Base-by-base conservation (phyloP, 176 grass and related monocot genomes). In the Oryza officinalis region DNA sequence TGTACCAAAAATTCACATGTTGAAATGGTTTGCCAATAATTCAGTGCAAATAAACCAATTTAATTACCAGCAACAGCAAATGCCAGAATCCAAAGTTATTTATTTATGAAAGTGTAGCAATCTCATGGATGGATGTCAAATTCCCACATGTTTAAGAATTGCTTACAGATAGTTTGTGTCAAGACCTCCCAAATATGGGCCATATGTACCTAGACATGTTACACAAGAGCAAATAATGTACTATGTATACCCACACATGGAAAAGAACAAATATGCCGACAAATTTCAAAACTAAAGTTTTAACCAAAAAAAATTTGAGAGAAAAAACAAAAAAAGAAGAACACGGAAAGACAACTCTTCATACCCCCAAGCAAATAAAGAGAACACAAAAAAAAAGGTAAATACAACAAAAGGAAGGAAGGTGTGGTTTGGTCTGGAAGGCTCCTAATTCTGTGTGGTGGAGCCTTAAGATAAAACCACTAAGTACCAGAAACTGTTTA, bases 1-100 rank as follows among this genome's bases (percentile, higher is more conserved):
- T 52, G n/a, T 70, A 71, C 31, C 31, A 44, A 69, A 40, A 65
- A 61, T 61, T 26, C 12, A 47, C 66, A 57, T 27, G 85, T 76
- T 80, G 65, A 70, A 49, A 82, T 20, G n/a, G 32, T 13, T 82
- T 72, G 22, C 73, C 61, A 83, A 79, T n/a, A 27, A 67, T 69
- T 27, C 27, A 35, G 18, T 78, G 50, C 14, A 74, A 74, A 41
- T 33, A 37, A 13, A 1, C 15, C 64, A 77, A 82, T 63, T 52
- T 69, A 88, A 47, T 60, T 86, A 76, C 68, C 26, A 17, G 17
- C 65, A 61, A 6, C 35, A 38, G 78, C 22, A 61, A 54, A 59
- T 41, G 38, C 37, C 27, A 35, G 37, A 80, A 76, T 22, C 27
- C 13, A n/a, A 23, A 26, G 43, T 44, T 78, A 46, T 3, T 46